Conservation (phyloP, 306 rosid genomes). For the Vigna trinervia region DNA sequence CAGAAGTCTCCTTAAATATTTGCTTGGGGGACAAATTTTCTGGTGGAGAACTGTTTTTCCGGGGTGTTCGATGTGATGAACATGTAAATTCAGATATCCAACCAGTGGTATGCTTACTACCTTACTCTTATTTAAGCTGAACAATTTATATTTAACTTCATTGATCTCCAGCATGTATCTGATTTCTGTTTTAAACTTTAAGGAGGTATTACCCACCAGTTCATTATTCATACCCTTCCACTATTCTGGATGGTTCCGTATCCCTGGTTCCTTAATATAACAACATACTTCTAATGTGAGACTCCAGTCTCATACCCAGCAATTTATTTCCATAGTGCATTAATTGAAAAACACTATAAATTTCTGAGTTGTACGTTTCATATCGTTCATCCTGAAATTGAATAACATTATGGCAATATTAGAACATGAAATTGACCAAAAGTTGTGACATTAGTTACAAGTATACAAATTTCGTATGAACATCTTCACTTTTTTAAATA, state of each 20-base stretch:
- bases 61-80: slow-evolving; percentile 92
- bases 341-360: slow-evolving; percentile 13
- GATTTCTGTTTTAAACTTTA: slow-evolving; percentile 8
- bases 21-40: slow-evolving; percentile 87
- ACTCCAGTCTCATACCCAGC: background rate
- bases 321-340: slow-evolving; percentile 16
- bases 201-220: slow-evolving; percentile 3
- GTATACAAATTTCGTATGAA: background rate
- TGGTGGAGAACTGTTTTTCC: slow-evolving; percentile 88
- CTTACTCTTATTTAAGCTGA: slow-evolving; percentile 26
- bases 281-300: background rate
- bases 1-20: slow-evolving; percentile 93
- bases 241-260: background rate
- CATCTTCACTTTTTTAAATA: slow-evolving; percentile 1
- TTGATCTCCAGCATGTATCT: slow-evolving; percentile 27
- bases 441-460: background rate
- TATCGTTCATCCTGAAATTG: background rate
- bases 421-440: slow-evolving; percentile 24
- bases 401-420: background rate
- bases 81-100: slow-evolving; percentile 77
- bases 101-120: slow-evolving; percentile 59
- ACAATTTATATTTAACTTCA: slow-evolving; percentile 2
- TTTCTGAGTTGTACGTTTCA: slow-evolving; percentile 6
- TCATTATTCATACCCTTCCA: slow-evolving; percentile 7
- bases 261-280: background rate